Percentiles rank a stretch among this genome's conserved stretches.
Evolutionary conservation across 352 stramenopile species (phyloP).

Genomic region (Blastocystis sp.): DNA sequence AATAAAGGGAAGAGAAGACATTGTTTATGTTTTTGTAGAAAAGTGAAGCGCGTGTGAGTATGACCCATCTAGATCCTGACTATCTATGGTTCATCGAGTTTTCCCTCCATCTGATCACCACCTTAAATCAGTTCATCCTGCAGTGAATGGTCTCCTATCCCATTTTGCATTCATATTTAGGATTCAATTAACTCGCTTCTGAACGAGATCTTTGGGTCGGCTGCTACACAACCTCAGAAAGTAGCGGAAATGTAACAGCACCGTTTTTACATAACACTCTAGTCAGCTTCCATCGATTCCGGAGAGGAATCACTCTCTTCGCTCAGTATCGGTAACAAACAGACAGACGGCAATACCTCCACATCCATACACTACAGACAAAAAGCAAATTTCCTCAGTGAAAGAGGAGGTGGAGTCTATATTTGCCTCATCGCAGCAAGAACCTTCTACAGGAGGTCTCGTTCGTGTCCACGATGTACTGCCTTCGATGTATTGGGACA

Average conservation of each 20-base stretch:
- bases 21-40: not conserved
- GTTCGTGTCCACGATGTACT: not conserved
- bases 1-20: not conserved
- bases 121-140: not conserved
- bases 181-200: conserved; percentile 38
- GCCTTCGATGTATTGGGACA: not conserved
- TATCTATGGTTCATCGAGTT: not conserved
- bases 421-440: not conserved
- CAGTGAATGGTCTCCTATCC: not conserved
- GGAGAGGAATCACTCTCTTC: not conserved
- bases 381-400: not conserved
- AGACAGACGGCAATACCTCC: not conserved
- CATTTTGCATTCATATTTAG: not conserved
- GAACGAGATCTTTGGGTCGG: conserved; percentile 50
- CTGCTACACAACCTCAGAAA: not conserved
- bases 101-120: conserved; percentile 23
- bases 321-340: not conserved
- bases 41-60: too few relatives aligned
- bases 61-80: too few relatives aligned
- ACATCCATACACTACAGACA: not conserved
- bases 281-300: conserved; percentile 34
- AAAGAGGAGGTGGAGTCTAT: not conserved
- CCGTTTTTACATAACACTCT: not conserved
- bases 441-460: not conserved
- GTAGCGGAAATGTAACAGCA: not conserved